phyloP scores from a whole-genome alignment of 2,329 filamentous ascomycete species.

The Ramularia endophylla region DNA sequence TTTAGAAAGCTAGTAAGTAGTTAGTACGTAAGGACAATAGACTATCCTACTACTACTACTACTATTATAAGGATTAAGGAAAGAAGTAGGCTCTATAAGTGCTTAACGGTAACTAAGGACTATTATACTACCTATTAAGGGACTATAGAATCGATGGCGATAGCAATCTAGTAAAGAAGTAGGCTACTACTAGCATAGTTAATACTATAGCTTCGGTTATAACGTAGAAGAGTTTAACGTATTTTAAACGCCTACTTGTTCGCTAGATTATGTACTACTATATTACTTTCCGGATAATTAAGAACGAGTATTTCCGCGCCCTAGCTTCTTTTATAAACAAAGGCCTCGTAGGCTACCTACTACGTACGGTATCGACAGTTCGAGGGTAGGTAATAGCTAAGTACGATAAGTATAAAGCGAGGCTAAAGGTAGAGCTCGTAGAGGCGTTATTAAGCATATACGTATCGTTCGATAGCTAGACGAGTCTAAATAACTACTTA shows the following conservation, averaged over 20 bases:
- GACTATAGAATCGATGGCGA: no score
- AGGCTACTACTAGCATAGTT: no score
- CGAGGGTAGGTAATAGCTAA: constrained; percentile 4
- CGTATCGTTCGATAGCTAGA: constrained; percentile 6
- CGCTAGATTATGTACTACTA: constrained; percentile 7
- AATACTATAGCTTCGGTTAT: not conserved
- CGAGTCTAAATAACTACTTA: constrained; percentile 1
- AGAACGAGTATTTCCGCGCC: constrained; percentile 7
- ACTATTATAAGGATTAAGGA: no score
- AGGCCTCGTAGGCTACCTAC: constrained; percentile 4
- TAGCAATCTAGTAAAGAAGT: no score
- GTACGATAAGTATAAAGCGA: constrained; percentile 2
- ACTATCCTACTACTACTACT: no score
- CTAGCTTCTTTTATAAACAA: constrained; percentile 3
- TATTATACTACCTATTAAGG: no score
- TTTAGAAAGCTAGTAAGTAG: no score
- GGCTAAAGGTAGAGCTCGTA: not conserved
- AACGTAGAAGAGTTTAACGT: not conserved
- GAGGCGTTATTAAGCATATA: constrained; percentile 2
- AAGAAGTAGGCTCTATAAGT: no score
- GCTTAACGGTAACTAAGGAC: no score
- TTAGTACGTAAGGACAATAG: no score
- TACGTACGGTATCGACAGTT: constrained; percentile 1
- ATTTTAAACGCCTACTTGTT: constrained; percentile 5
- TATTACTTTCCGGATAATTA: constrained; percentile 6